phyloP scores from a whole-genome alignment of 768 basidiomycete genomes.

The Pholiota microspora region DNA sequence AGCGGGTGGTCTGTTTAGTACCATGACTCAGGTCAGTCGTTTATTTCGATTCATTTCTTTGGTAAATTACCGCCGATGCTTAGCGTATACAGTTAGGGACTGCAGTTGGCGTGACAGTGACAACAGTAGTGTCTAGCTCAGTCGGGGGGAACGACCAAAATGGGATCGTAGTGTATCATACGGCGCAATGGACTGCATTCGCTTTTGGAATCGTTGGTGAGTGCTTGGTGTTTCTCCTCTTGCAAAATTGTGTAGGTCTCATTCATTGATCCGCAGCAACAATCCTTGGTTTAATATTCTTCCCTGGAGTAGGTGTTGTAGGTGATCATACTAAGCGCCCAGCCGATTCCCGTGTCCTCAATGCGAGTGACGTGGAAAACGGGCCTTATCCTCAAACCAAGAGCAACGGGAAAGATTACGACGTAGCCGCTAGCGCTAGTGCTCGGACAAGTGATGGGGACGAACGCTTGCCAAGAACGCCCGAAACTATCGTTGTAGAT shows the following conservation, averaged over 20 bases:
- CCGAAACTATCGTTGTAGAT: not conserved
- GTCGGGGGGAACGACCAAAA: not conserved
- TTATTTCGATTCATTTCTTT: not conserved
- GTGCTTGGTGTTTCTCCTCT: not conserved
- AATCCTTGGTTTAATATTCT: not conserved
- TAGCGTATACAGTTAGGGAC: not conserved
- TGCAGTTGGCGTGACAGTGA: constrained; percentile 3
- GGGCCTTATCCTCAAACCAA: not conserved
- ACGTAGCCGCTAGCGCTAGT: not conserved
- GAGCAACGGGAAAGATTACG: not conserved
- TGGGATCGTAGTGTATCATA: not conserved
- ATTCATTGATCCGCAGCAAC: not conserved
- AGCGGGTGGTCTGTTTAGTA: constrained; percentile 46
- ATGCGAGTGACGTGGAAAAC: not conserved
- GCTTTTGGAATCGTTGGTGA: constrained; percentile 4
- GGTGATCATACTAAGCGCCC: not conserved
- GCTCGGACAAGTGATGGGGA: not conserved
- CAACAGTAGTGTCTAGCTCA: not conserved
- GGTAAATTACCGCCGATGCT: not conserved
- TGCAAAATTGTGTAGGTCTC: not conserved
- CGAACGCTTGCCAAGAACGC: not conserved
- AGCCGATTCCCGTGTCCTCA: not conserved
- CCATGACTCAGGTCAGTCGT: constrained; percentile 1
- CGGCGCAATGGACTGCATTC: constrained; percentile 5
- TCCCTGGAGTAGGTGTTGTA: not conserved